A percentile compares a stretch with the other conserved stretches of the same genome.
Conservation (phyloP, 208 protist genomes). For the Trypanosoma vivax region DNA sequence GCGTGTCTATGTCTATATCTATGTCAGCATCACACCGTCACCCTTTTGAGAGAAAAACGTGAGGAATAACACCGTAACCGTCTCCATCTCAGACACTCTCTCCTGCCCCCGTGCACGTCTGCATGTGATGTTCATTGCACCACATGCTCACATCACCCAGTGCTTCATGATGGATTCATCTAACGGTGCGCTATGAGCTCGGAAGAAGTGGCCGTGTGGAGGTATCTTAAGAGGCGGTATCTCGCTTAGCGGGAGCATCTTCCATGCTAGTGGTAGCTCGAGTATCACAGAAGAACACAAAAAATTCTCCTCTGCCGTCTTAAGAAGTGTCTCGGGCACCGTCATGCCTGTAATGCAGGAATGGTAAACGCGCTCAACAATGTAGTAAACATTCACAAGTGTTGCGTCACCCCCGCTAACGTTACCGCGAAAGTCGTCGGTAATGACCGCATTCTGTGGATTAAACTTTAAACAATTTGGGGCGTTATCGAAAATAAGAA, state of each 20-base stretch:
- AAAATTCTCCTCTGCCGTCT: conserved; percentile 46
- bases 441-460: conserved; percentile 72
- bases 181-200: conserved; percentile 46
- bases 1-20: too few species aligned
- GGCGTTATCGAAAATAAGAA: conserved; percentile 90
- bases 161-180: conserved; percentile 68
- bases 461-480: conserved; percentile 89
- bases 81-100: too few species aligned
- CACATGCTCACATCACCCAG: conserved; percentile 83
- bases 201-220: conserved; percentile 61
- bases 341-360: conserved; percentile 24
- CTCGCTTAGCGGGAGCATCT: conserved; percentile 50
- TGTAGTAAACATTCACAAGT: conserved; percentile 88
- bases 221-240: conserved; percentile 80
- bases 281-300: conserved; percentile 56
- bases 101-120: too few species aligned
- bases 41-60: too few species aligned
- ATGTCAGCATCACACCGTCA: too few species aligned
- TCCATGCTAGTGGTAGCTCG: conserved; percentile 61
- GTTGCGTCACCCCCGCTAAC: conserved; percentile 55
- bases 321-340: conserved; percentile 41
- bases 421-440: conserved; percentile 83
- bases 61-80: too few species aligned
- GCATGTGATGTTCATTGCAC: too few species aligned
- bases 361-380: conserved; percentile 62